Conservation (phyloP, 2,329 filamentous ascomycete genomes). For the Exophiala oligosperma region DNA sequence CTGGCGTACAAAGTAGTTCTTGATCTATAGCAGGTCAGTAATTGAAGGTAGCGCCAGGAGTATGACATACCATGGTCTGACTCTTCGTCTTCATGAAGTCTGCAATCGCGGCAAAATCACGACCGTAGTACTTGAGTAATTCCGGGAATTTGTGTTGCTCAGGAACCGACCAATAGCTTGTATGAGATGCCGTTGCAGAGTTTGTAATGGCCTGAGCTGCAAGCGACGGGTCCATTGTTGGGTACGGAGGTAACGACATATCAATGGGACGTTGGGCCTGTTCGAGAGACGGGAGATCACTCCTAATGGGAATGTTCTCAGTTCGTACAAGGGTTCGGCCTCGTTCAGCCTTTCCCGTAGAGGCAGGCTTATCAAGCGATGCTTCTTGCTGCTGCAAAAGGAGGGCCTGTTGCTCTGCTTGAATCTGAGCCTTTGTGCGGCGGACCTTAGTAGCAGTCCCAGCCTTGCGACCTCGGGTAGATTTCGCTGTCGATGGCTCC, state of each 20-base stretch:
- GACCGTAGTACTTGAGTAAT: slow-evolving; percentile 48
- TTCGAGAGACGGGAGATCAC: slow-evolving; percentile 10
- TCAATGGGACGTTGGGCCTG: slow-evolving; percentile 17
- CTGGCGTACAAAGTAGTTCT: slow-evolving; percentile 50
- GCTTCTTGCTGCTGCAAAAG: slow-evolving; percentile 18
- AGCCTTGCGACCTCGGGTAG: slow-evolving; percentile 27
- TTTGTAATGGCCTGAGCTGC: slow-evolving; percentile 3
- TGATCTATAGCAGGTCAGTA: slow-evolving; percentile 39
- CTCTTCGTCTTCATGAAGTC: slow-evolving; percentile 54
- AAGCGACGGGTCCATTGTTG: slow-evolving; percentile 7
- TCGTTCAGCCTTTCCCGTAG: slow-evolving; percentile 13
- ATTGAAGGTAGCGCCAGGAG: neutral
- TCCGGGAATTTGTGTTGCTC: slow-evolving; percentile 49
- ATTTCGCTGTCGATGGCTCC: slow-evolving; percentile 31
- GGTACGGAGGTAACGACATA: slow-evolving; percentile 11
- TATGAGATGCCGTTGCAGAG: slow-evolving; percentile 34
- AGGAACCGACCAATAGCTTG: slow-evolving; percentile 55
- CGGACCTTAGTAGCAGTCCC: slow-evolving; percentile 27
- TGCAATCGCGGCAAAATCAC: slow-evolving; percentile 50
- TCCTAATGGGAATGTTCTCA: slow-evolving; percentile 17
- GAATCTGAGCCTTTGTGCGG: slow-evolving; percentile 30
- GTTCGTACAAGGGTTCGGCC: slow-evolving; percentile 21
- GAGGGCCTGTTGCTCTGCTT: slow-evolving; percentile 22
- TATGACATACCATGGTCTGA: slow-evolving; percentile 48
- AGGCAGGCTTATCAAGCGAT: slow-evolving; percentile 17